Conservation (phyloP, 208 protist species). For the Acanthamoeba pearcei region DNA sequence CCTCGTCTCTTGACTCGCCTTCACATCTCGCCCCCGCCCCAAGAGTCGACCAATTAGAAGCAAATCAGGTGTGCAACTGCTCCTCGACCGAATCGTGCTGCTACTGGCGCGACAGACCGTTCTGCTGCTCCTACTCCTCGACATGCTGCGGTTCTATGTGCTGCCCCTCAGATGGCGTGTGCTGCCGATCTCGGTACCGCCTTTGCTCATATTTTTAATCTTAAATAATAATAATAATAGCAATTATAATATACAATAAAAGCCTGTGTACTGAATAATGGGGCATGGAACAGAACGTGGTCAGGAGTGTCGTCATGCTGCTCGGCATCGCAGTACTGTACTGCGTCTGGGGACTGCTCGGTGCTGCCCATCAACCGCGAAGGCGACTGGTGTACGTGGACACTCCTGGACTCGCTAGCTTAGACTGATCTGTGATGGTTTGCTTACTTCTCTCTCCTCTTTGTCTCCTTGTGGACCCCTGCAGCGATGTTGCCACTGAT, state of each 20-base stretch:
- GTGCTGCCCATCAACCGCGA: not conserved
- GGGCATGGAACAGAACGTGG: not conserved
- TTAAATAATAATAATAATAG: not conserved
- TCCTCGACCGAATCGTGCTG: not conserved
- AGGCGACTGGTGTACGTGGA: slow-evolving; percentile 29
- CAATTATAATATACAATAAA: not conserved
- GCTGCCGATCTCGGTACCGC: slow-evolving; percentile 23
- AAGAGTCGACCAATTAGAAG: not conserved
- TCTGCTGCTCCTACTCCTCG: not conserved
- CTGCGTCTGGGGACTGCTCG: slow-evolving; percentile 2
- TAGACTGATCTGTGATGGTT: not conserved
- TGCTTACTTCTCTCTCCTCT: not conserved
- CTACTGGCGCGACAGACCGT: slow-evolving; percentile 36
- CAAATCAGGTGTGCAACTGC: not conserved
- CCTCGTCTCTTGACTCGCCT: not conserved
- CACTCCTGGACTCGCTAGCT: not conserved
- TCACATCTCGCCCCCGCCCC: not conserved
- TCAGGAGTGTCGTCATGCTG: slow-evolving; percentile 10
- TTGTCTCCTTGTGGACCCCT: not conserved
- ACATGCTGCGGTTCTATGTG: slow-evolving; percentile 50
- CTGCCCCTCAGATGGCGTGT: slow-evolving; percentile 14
- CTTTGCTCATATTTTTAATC: not conserved
- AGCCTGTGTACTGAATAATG: not conserved
- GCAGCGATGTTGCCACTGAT: slow-evolving; percentile 68
- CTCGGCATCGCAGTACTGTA: slow-evolving; percentile 28